These are phyloP conservation scores for Athelia sp. DNA, from an alignment of 1,284 basidiomycete genomes.

Conservation along the genomic window DNA sequence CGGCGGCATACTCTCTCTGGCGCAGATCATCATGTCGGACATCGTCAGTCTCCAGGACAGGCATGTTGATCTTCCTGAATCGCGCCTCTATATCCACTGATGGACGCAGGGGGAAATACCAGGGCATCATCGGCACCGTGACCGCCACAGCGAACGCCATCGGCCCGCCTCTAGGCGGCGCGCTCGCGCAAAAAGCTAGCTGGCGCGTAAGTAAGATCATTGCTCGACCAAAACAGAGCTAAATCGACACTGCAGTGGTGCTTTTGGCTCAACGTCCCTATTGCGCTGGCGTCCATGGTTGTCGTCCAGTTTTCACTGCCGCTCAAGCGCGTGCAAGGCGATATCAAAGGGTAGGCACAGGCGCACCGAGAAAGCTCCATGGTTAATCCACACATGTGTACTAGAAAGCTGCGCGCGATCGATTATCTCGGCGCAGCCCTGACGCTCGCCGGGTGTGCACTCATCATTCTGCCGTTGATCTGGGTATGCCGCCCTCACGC, in stretches of 20 bases:
- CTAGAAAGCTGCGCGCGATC: conserved; percentile 58
- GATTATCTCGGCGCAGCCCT: conserved; percentile 63
- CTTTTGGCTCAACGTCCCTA: conserved; percentile 65
- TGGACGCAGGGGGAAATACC: conserved; percentile 51
- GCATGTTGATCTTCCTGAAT: conserved; percentile 24
- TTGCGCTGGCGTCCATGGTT: conserved; percentile 45
- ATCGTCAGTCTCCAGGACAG: conserved; percentile 56
- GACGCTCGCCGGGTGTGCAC: conserved; percentile 53
- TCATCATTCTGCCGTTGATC: conserved; percentile 66
- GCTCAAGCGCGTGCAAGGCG: conserved; percentile 57
- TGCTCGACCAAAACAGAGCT: no score
- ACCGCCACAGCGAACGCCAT: conserved; percentile 39
- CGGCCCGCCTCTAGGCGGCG: conserved; percentile 58
- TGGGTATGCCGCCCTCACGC: conserved; percentile 49
- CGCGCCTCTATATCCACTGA: not conserved
- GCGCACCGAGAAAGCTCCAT: not conserved
- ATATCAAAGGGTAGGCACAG: conserved; percentile 36
- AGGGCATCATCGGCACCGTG: conserved; percentile 55
- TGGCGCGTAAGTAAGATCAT: conserved; percentile 47
- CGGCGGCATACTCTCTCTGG: conserved; percentile 61
- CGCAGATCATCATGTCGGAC: conserved; percentile 63
- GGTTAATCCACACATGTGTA: conserved; percentile 3
- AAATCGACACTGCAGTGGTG: conserved; percentile 37
- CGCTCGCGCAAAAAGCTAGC: conserved; percentile 46
- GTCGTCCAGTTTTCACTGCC: conserved; percentile 62